phyloP scores from a whole-genome alignment of 1,139 yeast species.

The Zygoascus sp. region DNA sequence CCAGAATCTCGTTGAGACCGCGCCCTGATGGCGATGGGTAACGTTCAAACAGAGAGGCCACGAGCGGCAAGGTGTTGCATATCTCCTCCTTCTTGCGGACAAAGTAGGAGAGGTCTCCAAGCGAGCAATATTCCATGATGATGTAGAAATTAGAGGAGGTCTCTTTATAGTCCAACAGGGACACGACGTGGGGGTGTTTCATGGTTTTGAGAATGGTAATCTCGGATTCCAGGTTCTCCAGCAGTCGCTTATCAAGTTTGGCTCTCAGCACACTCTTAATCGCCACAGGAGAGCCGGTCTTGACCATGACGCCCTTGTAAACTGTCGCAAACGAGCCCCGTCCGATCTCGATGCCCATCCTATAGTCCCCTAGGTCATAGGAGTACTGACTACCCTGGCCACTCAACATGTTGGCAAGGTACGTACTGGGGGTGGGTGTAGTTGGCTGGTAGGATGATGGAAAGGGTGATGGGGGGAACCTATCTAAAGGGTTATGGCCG shows the following conservation, averaged over 20 bases:
- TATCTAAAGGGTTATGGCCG: not conserved
- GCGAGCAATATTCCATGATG: constrained; percentile 94
- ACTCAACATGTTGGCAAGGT: constrained; percentile 7
- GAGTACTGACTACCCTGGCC: constrained; percentile 12
- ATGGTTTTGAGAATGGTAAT: constrained; percentile 78
- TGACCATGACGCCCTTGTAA: constrained; percentile 56
- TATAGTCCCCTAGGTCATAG: constrained; percentile 28
- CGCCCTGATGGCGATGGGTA: constrained; percentile 76
- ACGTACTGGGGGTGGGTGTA: not conserved
- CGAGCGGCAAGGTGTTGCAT: constrained; percentile 70
- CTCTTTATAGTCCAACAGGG: constrained; percentile 74
- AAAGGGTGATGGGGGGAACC: not conserved
- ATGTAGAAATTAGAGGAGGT: constrained; percentile 77
- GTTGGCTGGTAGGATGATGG: not conserved
- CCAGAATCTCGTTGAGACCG: constrained; percentile 75
- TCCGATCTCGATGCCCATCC: constrained; percentile 75
- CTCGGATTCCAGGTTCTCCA: constrained; percentile 89
- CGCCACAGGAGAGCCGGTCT: constrained; percentile 63
- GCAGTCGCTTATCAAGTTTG: constrained; percentile 75
- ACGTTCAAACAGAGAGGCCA: constrained; percentile 67
- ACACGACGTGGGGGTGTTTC: constrained; percentile 91
- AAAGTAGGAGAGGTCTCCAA: constrained; percentile 88
- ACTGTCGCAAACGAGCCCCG: constrained; percentile 95
- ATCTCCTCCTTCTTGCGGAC: constrained; percentile 73
- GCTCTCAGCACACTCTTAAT: constrained; percentile 82